Evolutionary conservation across 805 yeast species (phyloP).

Genomic region (Ogataea trehaloabstinens): DNA sequence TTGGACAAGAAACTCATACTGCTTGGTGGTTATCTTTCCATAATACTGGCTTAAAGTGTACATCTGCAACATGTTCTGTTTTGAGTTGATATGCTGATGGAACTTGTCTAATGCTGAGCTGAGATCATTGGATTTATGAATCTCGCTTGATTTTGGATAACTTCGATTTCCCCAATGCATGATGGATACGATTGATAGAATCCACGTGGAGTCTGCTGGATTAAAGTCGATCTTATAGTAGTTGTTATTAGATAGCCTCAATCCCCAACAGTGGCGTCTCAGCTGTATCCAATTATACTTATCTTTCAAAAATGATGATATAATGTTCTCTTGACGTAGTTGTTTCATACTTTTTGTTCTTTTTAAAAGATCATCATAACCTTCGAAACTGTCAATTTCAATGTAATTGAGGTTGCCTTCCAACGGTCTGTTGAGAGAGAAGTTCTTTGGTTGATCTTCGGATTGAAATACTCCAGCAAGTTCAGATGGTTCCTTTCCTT

Average conservation of each 20-base stretch:
- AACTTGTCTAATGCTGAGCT: constrained; percentile 17
- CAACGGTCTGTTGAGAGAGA: constrained; percentile 1
- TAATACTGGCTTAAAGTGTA: constrained; percentile 7
- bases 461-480: constrained; percentile 14
- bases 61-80: constrained; percentile 7
- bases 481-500: constrained; percentile 16
- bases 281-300: constrained; percentile 21
- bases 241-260: constrained; percentile 11
- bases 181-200: constrained; percentile 11
- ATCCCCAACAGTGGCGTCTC: constrained; percentile 22
- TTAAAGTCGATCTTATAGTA: constrained; percentile 22
- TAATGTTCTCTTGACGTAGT: constrained; percentile 11
- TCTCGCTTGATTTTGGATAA: constrained; percentile 13
- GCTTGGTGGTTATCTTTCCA: constrained; percentile 24
- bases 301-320: constrained; percentile 10
- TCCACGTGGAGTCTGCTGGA: constrained; percentile 8
- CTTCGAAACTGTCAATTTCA: constrained; percentile 29
- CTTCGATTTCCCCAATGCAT: constrained; percentile 11
- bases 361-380: constrained; percentile 25
- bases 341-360: constrained; percentile 13
- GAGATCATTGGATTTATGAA: constrained; percentile 14
- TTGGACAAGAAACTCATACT: constrained; percentile 16
- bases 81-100: constrained; percentile 13
- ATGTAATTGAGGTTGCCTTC: constrained; percentile 24
- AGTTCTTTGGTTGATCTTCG: constrained; percentile 1